A percentile compares a stretch with the other conserved stretches of the same genome.
Evolutionary conservation across 179 eudicot species (phyloP).

Genomic region (Beta macrorhiza): DNA sequence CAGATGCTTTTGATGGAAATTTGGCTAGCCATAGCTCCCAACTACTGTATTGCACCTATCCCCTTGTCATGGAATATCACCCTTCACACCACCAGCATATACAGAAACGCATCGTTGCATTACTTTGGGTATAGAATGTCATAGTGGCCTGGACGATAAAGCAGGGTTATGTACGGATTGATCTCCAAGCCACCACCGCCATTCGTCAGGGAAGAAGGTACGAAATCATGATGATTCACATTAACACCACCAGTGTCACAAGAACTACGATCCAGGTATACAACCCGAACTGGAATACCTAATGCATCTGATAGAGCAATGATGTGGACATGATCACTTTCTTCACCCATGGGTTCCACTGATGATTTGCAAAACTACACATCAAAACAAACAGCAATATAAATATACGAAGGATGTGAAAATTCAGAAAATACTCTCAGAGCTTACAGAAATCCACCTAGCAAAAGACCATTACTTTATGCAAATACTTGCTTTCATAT

Average conservation of each 20-base stretch:
- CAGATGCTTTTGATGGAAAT: constrained; percentile 1
- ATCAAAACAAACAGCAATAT: neutral
- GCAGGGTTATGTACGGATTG: constrained; percentile 61
- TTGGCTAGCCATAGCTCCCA: neutral
- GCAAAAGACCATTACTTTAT: neutral
- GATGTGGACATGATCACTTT: constrained; percentile 95
- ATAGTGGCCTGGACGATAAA: constrained; percentile 88
- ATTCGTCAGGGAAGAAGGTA: constrained; percentile 39
- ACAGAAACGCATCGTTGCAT: constrained; percentile 9
- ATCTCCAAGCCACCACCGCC: constrained; percentile 29
- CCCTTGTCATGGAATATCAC: constrained; percentile 3
- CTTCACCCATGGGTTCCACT: constrained; percentile 99
- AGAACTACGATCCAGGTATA: constrained; percentile 84
- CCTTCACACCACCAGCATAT: constrained; percentile 15
- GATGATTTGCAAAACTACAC: constrained; percentile 90
- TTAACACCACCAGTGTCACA: constrained; percentile 61
- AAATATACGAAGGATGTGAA: neutral
- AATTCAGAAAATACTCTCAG: neutral
- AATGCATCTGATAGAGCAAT: constrained; percentile 91
- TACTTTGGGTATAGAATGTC: constrained; percentile 74
- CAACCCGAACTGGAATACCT: constrained; percentile 86
- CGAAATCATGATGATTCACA: constrained; percentile 92
- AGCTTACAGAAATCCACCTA: neutral
- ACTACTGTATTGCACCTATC: constrained; percentile 13
- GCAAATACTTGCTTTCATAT: neutral